Percentiles rank a stretch among this genome's conserved stretches.
phyloP scores from a whole-genome alignment of 2,329 filamentous ascomycete species.

The Ophiostoma sp. region DNA sequence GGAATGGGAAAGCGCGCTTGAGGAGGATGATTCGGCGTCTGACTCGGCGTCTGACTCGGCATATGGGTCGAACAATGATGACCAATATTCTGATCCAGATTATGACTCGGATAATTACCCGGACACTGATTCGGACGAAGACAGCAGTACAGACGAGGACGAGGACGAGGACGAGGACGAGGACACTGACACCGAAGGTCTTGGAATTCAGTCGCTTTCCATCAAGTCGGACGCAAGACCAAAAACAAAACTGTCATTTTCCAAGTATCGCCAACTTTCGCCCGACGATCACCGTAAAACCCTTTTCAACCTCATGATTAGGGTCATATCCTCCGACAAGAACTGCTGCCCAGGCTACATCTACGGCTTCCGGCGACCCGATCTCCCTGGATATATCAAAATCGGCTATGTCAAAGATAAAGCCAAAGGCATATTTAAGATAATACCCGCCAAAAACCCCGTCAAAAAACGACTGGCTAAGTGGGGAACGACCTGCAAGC shows the following conservation, averaged over 20 bases:
- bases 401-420: neutral
- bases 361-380: neutral
- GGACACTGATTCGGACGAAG: neutral
- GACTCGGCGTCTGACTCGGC: neutral
- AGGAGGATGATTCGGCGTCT: neutral
- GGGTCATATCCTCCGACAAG: neutral
- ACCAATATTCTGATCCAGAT: neutral
- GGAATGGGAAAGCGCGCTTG: neutral
- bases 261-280: neutral
- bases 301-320: neutral
- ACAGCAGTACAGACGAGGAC: neutral
- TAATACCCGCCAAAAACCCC: too few relatives aligned
- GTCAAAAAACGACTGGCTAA: neutral
- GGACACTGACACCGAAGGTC: too few relatives aligned
- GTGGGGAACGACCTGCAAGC: neutral
- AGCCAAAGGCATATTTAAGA: too few relatives aligned
- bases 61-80: neutral
- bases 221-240: too few relatives aligned
- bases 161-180: neutral
- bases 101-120: neutral
- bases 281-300: neutral
- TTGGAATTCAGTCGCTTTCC: too few relatives aligned
- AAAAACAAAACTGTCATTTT: neutral
- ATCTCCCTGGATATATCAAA: neutral
- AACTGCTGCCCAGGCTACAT: neutral